Evolutionary conservation across 2,329 filamentous ascomycete species (phyloP).

Genomic region (Fusarium sp.): DNA sequence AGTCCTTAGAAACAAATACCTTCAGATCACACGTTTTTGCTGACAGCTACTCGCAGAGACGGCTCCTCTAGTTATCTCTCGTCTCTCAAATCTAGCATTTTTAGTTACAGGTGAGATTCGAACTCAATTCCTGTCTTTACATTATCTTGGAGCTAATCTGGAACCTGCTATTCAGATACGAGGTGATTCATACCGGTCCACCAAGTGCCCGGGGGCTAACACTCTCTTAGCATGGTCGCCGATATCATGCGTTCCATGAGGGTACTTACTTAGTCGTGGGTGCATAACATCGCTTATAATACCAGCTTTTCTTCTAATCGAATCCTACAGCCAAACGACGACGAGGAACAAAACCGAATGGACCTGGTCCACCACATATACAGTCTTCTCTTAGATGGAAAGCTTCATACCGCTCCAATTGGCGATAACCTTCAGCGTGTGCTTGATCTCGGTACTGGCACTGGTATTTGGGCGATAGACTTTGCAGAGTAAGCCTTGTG

Average conservation of each 20-base stretch:
- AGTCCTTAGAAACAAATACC: accelerated
- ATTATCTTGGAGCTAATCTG: too few relatives aligned
- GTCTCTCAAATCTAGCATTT: constrained; percentile 35
- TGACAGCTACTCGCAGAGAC: not conserved
- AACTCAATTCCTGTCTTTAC: not conserved
- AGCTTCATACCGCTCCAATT: constrained; percentile 30
- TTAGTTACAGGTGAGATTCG: constrained; percentile 25
- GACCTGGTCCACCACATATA: constrained; percentile 39
- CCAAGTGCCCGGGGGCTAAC: accelerated
- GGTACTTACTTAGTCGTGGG: constrained; percentile 27
- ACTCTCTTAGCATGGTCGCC: constrained; percentile 29
- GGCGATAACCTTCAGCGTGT: constrained; percentile 18
- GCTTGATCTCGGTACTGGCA: constrained; percentile 35
- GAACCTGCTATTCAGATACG: constrained; percentile 15
- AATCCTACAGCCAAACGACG: constrained; percentile 26
- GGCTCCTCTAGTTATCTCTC: constrained; percentile 24
- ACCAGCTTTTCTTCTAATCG: accelerated
- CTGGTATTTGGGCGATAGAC: constrained; percentile 40
- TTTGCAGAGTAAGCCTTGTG: constrained; percentile 31
- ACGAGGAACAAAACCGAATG: constrained; percentile 36
- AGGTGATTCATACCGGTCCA: not conserved
- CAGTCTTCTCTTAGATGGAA: constrained; percentile 22
- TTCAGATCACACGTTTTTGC: accelerated
- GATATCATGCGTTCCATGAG: constrained; percentile 40
- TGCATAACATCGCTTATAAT: accelerated